Base-by-base conservation (phyloP, 2,329 filamentous ascomycete species). In the Mollisia scopiformis region DNA sequence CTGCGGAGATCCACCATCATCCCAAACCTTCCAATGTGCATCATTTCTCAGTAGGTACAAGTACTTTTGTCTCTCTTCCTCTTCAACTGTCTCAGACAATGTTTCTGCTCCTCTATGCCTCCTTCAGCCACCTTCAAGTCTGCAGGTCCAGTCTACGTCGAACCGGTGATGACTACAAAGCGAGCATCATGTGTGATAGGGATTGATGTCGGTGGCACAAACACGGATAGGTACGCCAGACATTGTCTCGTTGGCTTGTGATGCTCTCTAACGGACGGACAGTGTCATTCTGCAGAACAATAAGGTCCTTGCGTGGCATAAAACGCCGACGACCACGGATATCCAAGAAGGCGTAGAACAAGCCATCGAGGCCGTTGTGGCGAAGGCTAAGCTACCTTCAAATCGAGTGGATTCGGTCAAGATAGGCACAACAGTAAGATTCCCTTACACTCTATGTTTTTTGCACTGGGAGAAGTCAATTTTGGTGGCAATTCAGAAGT, bases 161-260 rank as follows among this genome's bases (percentile, higher is more conserved):
- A 60, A 13, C 16, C 41, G 41, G 55, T 16, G 27, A 69, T 67
- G 65, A 62, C 68, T 52, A 62, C 66, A 19, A 69, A 67, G 43
- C 41, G 64, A 14, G 41, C 62, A 28, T 64, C 68, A 25, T 68
- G 62, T 62, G 66, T 71, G 4, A 71, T 72, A 43, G 71, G 71
- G 19, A 69, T 86, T 2, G 85, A 88, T 65, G 80, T 88, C 28
- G 85, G 85, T 7, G 85, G 85, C 16, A 88, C 85, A 0, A 88
- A 84, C 0, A 84, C 84, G 3, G 85, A 69, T 52, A 59, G 67
- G 64, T 64, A 27, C 58, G 54, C 39, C 27, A 6, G 14, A 35
- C 28, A 19, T 13, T 47, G n/a, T 21, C n/a, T 47, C 43, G 16
- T 25, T 3, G 37, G 7, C 14, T 5, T 43, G 7, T 33, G 16